Base-by-base conservation (phyloP, 768 basidiomycete genomes). In the Panaeolus papilionaceus region DNA sequence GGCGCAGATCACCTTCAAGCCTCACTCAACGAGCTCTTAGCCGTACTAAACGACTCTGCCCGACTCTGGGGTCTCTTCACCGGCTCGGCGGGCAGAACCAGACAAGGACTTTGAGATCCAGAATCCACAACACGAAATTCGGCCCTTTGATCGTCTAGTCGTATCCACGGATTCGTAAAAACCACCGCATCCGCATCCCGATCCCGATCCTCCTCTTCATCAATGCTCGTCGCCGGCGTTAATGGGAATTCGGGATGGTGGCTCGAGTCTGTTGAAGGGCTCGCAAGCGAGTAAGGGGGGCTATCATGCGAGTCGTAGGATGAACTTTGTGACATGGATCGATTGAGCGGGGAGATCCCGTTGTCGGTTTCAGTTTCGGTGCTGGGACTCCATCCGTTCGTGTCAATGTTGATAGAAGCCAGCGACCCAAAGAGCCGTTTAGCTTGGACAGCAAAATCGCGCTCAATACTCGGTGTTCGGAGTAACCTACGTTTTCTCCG, bases 391-490 rank as follows among this genome's bases (percentile, higher is more conserved):
- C 54, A 58, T 1, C 28, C 63, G 66, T 66, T 64, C 51, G 54
- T 33, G 33, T 66, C 61, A 69, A 70, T 28, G 68, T 33, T 49
- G 44, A 65, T 69, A 28, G 70, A 23, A 23, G 23, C 23, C 23
- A 23, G 23, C 23, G 23, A 72, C 10, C 64, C 65, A 58, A 75
- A 71, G 11, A 75, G 40, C 26, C 67, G 69, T 54, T 66, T 68
- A 0, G 70, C 67, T 58, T 71, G 65, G 45, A 69, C 66, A 26
- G 75, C 73, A 69, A 79, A 78, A 68, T 79, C 77, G 16, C 77
- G 76, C 73, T 81, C 79, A 26, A 79, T 75, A 68, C 79, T 82
- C 42, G 80, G 78, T 20, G 79, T 79, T 44, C 79, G 79, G 63
- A 81, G 72, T 28, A 81, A 67, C 62, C 73, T 73, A 38, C 77